Percentiles rank a stretch among this genome's conserved stretches.
phyloP scores from a whole-genome alignment of 306 rosid species.

The Cicer judaicum region DNA sequence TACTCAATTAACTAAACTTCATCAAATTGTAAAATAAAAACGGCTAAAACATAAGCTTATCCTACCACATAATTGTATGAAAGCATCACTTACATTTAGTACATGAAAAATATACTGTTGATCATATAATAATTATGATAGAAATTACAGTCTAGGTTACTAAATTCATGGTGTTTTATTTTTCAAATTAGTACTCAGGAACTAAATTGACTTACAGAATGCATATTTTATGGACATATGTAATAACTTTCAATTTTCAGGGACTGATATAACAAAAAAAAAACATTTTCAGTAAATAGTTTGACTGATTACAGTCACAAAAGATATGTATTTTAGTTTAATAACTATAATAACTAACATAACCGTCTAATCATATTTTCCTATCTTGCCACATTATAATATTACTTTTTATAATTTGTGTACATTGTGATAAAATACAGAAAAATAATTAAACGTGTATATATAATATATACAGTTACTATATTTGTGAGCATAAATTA shows the following conservation, averaged over 20 bases:
- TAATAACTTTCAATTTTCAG: neutral
- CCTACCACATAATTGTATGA: neutral
- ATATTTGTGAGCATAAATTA: neutral
- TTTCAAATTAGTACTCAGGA: neutral
- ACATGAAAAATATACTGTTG: neutral
- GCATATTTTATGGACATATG: neutral
- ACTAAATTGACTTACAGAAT: neutral
- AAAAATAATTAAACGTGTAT: no score
- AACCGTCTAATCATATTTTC: neutral
- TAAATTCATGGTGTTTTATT: constrained; percentile 1
- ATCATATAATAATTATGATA: neutral
- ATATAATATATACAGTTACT: no score
- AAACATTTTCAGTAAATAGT: neutral
- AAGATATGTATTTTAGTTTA: neutral
- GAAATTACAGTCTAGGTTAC: neutral
- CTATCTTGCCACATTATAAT: neutral
- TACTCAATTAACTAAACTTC: constrained; percentile 3
- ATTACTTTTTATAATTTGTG: neutral
- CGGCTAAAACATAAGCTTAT: neutral
- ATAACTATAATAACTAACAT: neutral
- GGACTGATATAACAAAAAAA: neutral
- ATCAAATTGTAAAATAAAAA: neutral
- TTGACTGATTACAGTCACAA: neutral
- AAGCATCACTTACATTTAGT: neutral
- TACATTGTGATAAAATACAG: neutral